Base-by-base conservation (phyloP, 1,284 basidiomycete species). In the Heimioporus retisporus region DNA sequence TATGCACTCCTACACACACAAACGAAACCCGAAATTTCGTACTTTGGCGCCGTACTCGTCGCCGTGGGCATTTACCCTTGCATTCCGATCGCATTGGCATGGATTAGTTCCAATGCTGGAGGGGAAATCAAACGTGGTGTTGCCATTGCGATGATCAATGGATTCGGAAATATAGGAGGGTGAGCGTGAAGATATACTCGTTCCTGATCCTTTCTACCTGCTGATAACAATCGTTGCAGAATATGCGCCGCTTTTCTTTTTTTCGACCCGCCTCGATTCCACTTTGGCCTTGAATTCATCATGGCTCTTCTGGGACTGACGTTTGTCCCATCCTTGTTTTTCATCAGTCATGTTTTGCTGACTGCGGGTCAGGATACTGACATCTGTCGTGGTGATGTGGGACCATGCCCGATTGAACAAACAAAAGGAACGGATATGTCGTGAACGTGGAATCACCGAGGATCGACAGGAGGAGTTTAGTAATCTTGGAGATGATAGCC, bases 91-190 rank as follows among this genome's bases (percentile, higher is more conserved):
- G 72, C 77, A 48, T 75, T 89, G n/a, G 84, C 87, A 15, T 90
- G 88, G 89, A 82, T 80, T 6, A 82, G 83, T 35, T 84, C 85
- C 59, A 88, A 87, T 66, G 82, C 82, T 21, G 88, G 88, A 59
- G 90, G 89, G 18, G 85, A 86, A 65, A 67, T 83, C 67, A 85
- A 89, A 70, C 80, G 82, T 61, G 82, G 82, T 66, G 85, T 88
- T 44, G 84, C 81, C 0, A 76, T 89, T 61, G 88, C 86, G 8
- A 85, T 89, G 80, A 82, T 88, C 28, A 85, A 85, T 69, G 86
- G 86, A 6, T 64, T 86, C 60, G 87, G 84, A 57, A 88, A 88
- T 69, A 73, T 86, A 21, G 88, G 88, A 75, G 86, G 86, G 85
- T 84, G 55, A 65, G 28, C 5, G 28, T 28, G 5, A 77, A 65